Evolutionary conservation across 2,329 filamentous ascomycete genomes (phyloP).

Genomic region (Ophiobolus disseminans): DNA sequence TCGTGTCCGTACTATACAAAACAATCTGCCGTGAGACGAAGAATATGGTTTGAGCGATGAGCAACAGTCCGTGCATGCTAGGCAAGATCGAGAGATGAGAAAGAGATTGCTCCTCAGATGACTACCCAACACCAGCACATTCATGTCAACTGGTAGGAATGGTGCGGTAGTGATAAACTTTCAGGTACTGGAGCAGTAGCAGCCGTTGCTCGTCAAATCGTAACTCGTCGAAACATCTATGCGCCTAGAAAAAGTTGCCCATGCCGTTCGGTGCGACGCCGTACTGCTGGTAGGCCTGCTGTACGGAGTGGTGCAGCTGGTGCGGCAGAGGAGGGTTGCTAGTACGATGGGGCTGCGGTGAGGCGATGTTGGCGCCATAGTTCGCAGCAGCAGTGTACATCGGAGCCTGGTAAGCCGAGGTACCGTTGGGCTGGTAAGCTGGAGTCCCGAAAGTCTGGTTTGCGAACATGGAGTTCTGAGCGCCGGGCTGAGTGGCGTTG

Average conservation of each 20-base stretch:
- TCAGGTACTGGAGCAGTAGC: slow-evolving; percentile 23
- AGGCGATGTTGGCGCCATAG: slow-evolving; percentile 46
- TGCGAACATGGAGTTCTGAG: slow-evolving; percentile 25
- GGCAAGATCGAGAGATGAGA: slow-evolving; percentile 36
- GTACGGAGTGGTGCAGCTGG: slow-evolving; percentile 47
- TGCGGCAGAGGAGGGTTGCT: slow-evolving; percentile 47
- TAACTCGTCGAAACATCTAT: slow-evolving; percentile 51
- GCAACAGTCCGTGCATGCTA: slow-evolving; percentile 23
- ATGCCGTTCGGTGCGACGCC: slow-evolving; percentile 48
- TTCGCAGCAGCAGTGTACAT: slow-evolving; percentile 47
- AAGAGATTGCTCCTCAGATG: slow-evolving; percentile 32
- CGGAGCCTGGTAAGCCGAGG: slow-evolving; percentile 26
- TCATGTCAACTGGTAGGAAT: slow-evolving; percentile 29
- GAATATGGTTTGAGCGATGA: slow-evolving; percentile 19
- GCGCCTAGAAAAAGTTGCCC: slow-evolving; percentile 54
- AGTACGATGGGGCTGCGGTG: slow-evolving; percentile 45
- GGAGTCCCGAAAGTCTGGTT: slow-evolving; percentile 18
- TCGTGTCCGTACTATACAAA: slow-evolving; percentile 47
- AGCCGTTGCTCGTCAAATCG: slow-evolving; percentile 59
- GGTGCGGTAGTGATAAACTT: slow-evolving; percentile 27
- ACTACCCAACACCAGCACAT: slow-evolving; percentile 31
- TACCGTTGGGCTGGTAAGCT: slow-evolving; percentile 7
- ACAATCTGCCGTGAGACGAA: slow-evolving; percentile 28
- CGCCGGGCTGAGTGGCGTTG: slow-evolving; percentile 30
- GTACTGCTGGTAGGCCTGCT: slow-evolving; percentile 53